Conservation (phyloP, 2,329 filamentous ascomycete genomes). For the Alternaria triticimaculans region DNA sequence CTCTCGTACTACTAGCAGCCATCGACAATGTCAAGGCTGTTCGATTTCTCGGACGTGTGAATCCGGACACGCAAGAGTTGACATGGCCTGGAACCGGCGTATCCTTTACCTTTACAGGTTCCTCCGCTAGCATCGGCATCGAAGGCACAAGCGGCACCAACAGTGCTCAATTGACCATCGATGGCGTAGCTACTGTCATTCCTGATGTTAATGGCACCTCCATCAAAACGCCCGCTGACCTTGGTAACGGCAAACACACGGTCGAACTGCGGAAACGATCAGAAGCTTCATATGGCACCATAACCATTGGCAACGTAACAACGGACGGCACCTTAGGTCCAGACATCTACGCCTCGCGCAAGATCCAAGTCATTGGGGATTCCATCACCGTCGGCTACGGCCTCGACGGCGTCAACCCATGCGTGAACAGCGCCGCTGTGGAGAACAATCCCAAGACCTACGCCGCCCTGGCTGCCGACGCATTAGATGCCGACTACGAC, state of each 20-base stretch:
- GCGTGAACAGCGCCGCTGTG: slow-evolving; percentile 49
- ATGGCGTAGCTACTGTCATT: slow-evolving; percentile 35
- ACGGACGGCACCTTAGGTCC: slow-evolving; percentile 36
- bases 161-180: slow-evolving; percentile 46
- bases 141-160: slow-evolving; percentile 43
- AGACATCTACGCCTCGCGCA: slow-evolving; percentile 33
- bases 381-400: slow-evolving; percentile 57
- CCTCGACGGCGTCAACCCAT: slow-evolving; percentile 51
- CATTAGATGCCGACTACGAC: slow-evolving; percentile 53
- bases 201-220: slow-evolving; percentile 38
- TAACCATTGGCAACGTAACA: slow-evolving; percentile 38
- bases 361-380: slow-evolving; percentile 56
- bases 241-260: slow-evolving; percentile 45
- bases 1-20: background rate
- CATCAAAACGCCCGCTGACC: slow-evolving; percentile 36
- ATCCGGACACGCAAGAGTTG: slow-evolving; percentile 52
- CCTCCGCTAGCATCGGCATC: slow-evolving; percentile 46
- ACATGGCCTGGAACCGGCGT: slow-evolving; percentile 56
- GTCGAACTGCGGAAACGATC: slow-evolving; percentile 51
- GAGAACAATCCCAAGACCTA: slow-evolving; percentile 54
- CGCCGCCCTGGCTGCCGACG: slow-evolving; percentile 52
- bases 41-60: slow-evolving; percentile 49
- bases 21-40: slow-evolving; percentile 3
- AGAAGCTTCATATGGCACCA: slow-evolving; percentile 45
- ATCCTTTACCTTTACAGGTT: slow-evolving; percentile 52